Conservation (phyloP, 257 asterid species). For the Capsicum baccatum region DNA sequence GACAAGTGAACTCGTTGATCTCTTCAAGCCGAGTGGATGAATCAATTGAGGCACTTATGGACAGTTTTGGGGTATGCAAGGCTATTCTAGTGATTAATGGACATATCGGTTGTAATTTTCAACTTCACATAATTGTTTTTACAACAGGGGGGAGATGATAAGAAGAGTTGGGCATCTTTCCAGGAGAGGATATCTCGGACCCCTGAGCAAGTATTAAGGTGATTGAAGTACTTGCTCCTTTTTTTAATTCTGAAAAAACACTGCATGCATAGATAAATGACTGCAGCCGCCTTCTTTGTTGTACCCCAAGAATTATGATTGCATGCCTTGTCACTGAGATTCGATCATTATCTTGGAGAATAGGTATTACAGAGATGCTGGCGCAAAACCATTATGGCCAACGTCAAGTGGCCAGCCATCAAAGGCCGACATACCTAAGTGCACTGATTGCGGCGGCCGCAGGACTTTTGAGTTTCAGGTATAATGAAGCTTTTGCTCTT, state of each 20-base stretch:
- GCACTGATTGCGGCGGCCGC: slow-evolving; percentile 68
- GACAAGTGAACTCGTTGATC: slow-evolving; percentile 50
- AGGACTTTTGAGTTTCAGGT: slow-evolving; percentile 93
- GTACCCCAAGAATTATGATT: neutral
- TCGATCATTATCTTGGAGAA: slow-evolving; percentile 25
- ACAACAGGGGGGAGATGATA: slow-evolving; percentile 64
- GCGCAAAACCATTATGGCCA: slow-evolving; percentile 91
- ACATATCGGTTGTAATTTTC: neutral
- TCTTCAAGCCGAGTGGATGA: slow-evolving; percentile 57
- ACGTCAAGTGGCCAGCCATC: slow-evolving; percentile 76
- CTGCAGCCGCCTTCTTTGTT: neutral
- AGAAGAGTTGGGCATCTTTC: slow-evolving; percentile 85
- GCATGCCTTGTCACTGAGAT: slow-evolving; percentile 20
- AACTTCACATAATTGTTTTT: slow-evolving; percentile 30
- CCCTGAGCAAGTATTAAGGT: slow-evolving; percentile 93
- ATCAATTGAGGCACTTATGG: slow-evolving; percentile 41
- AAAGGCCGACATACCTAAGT: slow-evolving; percentile 65
- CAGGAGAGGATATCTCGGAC: slow-evolving; percentile 76
- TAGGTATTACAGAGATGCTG: slow-evolving; percentile 71
- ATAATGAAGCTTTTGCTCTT: slow-evolving; percentile 8
- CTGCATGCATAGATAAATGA: neutral
- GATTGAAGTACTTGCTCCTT: neutral
- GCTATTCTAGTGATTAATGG: slow-evolving; percentile 25
- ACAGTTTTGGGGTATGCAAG: slow-evolving; percentile 44
- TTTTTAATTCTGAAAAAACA: neutral